Conservation (phyloP, 192 early-diverging fungal genomes). For the Thamnidium elegans region DNA sequence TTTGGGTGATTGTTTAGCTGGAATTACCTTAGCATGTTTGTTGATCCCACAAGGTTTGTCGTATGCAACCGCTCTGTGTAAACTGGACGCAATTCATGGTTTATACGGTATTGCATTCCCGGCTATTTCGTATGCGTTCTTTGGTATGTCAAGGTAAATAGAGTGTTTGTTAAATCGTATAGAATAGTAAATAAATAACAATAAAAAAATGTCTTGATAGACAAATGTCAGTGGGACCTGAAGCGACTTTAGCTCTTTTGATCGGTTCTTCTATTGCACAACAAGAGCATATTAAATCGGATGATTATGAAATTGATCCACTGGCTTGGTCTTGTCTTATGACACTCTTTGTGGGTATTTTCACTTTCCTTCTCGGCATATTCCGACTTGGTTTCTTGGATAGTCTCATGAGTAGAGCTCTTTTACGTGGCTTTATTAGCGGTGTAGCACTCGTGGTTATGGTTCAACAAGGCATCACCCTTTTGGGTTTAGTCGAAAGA, state of each 20-base stretch:
- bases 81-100: slow-evolving; percentile 81
- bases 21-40: slow-evolving; percentile 73
- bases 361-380: slow-evolving; percentile 90
- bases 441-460: slow-evolving; percentile 94
- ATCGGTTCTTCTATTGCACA: slow-evolving; percentile 23
- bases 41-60: slow-evolving; percentile 78
- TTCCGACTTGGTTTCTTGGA: slow-evolving; percentile 97
- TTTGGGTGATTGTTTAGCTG: slow-evolving; percentile 76
- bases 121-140: slow-evolving; percentile 79
- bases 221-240: slow-evolving; percentile 92
- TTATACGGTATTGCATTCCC: slow-evolving; percentile 86
- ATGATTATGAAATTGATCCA: slow-evolving; percentile 40
- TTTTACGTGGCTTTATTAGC: slow-evolving; percentile 91
- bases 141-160: slow-evolving; percentile 86
- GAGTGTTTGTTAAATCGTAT: not conserved
- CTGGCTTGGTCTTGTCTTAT: slow-evolving; percentile 65
- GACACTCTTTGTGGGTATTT: slow-evolving; percentile 81
- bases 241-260: slow-evolving; percentile 45
- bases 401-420: slow-evolving; percentile 86
- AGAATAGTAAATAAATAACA: not conserved
- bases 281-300: slow-evolving; percentile 35
- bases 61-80: slow-evolving; percentile 84
- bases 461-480: slow-evolving; percentile 79
- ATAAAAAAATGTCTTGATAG: slow-evolving; percentile 30
- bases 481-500: slow-evolving; percentile 62